These are phyloP conservation scores for Petunia axillaris DNA, from an alignment of 257 asterid species.

Conservation along the genomic window DNA sequence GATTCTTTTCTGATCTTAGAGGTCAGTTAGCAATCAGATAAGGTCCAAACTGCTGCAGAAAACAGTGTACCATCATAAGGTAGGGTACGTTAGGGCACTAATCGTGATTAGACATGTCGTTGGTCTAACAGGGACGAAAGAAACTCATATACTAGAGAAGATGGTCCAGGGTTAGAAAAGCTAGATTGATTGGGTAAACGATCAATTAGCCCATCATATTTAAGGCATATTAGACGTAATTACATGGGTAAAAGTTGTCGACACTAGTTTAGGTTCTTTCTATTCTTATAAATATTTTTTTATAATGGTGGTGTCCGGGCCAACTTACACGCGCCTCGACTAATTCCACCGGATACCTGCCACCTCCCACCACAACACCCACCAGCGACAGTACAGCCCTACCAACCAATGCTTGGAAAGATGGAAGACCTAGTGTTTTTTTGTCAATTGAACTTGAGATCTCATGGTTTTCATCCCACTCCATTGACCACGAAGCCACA, in stretches of 20 bases:
- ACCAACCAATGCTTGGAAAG: no score
- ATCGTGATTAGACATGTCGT: neutral
- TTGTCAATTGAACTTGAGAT: no score
- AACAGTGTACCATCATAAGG: neutral
- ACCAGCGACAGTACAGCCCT: no score
- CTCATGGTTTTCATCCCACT: no score
- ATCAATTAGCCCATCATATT: neutral
- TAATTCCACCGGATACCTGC: no score
- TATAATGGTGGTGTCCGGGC: no score
- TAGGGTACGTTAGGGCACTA: neutral
- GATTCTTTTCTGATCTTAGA: neutral
- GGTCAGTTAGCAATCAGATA: neutral
- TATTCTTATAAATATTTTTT: neutral
- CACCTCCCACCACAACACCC: no score
- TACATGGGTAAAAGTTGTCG: neutral
- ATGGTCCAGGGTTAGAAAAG: neutral
- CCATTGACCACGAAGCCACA: no score
- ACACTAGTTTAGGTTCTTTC: neutral
- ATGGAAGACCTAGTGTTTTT: no score
- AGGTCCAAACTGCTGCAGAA: neutral
- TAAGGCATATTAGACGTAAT: constrained; percentile 10
- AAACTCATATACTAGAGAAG: neutral
- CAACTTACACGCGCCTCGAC: no score
- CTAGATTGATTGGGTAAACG: constrained; percentile 9
- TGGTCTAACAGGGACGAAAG: neutral